Conservation (phyloP, 2,329 filamentous ascomycete genomes). For the Huntiella abstrusa region DNA sequence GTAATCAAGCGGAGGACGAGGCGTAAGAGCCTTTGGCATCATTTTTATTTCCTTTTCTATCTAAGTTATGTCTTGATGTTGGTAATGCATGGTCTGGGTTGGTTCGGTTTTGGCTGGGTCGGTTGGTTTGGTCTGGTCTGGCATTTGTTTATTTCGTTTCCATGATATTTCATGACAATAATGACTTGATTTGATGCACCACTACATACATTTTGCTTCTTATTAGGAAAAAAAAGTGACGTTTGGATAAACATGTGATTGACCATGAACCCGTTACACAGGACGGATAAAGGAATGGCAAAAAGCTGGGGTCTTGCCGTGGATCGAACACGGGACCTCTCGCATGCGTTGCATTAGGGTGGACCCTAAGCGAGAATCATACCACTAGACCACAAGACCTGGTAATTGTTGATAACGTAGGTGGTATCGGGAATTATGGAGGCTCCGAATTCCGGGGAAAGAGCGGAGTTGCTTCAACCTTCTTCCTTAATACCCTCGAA, state of each 20-base stretch:
- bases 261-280: no score
- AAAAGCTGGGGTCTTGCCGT: constrained; percentile 11
- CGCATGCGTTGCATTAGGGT: constrained; percentile 17
- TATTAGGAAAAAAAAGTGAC: no score
- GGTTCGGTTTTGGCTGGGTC: background rate
- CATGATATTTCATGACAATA: background rate
- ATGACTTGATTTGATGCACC: no score
- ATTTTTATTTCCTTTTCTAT: background rate
- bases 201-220: no score
- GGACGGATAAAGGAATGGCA: no score
- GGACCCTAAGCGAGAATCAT: constrained; percentile 52
- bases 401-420: no score
- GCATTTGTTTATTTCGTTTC: background rate
- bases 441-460: no score
- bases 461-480: no score
- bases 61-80: background rate
- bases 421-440: no score
- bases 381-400: constrained; percentile 39
- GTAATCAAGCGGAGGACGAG: background rate
- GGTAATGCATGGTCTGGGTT: background rate
- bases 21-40: background rate
- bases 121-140: background rate
- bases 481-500: no score
- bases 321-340: constrained; percentile 15
- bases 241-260: no score